Evolutionary conservation across 2,329 filamentous ascomycete species (phyloP).

Genomic region (Nemania diffusa): DNA sequence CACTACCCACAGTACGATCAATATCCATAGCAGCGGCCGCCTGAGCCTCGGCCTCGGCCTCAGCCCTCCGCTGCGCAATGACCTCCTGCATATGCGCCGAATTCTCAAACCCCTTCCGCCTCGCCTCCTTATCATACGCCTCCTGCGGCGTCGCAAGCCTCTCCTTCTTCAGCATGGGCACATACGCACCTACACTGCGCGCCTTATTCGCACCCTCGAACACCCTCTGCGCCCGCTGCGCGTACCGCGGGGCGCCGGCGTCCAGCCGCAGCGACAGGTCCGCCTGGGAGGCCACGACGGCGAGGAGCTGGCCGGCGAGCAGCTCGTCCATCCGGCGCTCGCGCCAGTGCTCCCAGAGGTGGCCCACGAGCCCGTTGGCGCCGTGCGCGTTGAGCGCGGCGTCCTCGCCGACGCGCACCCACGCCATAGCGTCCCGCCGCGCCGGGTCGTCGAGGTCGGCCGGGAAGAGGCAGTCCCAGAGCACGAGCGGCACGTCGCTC

Average conservation of each 20-base stretch:
- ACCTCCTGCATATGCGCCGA: conserved; percentile 58
- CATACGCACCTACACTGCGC: conserved; percentile 63
- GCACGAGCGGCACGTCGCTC: conserved; percentile 85
- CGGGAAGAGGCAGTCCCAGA: conserved; percentile 96
- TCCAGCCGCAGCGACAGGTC: conserved; percentile 40
- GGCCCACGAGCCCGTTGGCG: conserved; percentile 73
- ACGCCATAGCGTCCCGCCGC: conserved; percentile 70
- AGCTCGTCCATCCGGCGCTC: conserved; percentile 90
- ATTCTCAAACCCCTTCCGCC: conserved; percentile 66
- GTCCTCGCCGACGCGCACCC: conserved; percentile 82
- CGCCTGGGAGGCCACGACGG: conserved; percentile 61
- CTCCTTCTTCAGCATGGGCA: conserved; percentile 63
- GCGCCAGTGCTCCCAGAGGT: conserved; percentile 85
- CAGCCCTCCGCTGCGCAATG: conserved; percentile 38
- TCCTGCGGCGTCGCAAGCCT: conserved; percentile 62
- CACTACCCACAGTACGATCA: conserved; percentile 33
- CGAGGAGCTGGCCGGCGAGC: conserved; percentile 78
- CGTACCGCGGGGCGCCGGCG: conserved; percentile 31
- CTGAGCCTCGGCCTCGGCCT: conserved; percentile 32
- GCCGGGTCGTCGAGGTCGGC: conserved; percentile 50
- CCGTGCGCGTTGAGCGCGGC: conserved; percentile 70
- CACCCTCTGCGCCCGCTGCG: conserved; percentile 50
- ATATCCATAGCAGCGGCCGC: conserved; percentile 50
- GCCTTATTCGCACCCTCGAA: conserved; percentile 68
- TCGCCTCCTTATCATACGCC: conserved; percentile 70